phyloP scores from a whole-genome alignment of 176 grass and related monocot species.

The Oryza australiensis region DNA sequence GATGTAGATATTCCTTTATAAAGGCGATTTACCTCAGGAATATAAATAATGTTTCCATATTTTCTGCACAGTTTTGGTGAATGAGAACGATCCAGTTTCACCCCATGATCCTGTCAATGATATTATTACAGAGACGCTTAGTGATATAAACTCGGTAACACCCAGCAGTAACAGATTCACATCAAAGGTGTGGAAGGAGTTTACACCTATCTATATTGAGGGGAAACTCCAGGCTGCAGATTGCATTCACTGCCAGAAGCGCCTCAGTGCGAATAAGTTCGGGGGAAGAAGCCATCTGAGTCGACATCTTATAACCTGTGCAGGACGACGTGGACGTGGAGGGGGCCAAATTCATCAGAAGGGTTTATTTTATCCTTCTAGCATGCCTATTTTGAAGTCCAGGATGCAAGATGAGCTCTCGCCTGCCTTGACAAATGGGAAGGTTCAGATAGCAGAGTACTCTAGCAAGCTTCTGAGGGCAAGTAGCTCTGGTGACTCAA shows the following conservation, averaged over 20 bases:
- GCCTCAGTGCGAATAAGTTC: slow-evolving; percentile 57
- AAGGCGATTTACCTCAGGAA: not conserved
- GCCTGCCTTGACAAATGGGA: slow-evolving; percentile 55
- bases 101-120: slow-evolving; percentile 29
- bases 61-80: slow-evolving; percentile 35
- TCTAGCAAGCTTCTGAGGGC: slow-evolving; percentile 30
- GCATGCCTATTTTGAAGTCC: slow-evolving; percentile 35
- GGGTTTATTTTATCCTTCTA: slow-evolving; percentile 16
- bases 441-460: slow-evolving; percentile 51
- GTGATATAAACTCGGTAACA: slow-evolving; percentile 22
- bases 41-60: slow-evolving; percentile 3
- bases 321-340: slow-evolving; percentile 35
- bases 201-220: slow-evolving; percentile 40
- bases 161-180: slow-evolving; percentile 54
- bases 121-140: slow-evolving; percentile 31
- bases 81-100: slow-evolving; percentile 25
- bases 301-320: slow-evolving; percentile 53
- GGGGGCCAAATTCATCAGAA: slow-evolving; percentile 20
- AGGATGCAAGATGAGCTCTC: slow-evolving; percentile 47
- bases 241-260: slow-evolving; percentile 51
- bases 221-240: slow-evolving; percentile 53
- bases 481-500: slow-evolving; percentile 33
- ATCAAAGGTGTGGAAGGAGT: slow-evolving; percentile 63
- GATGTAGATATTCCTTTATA: not conserved
- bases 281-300: slow-evolving; percentile 62